phyloP scores from a whole-genome alignment of 345 rosid species.

The Geranium brycei region DNA sequence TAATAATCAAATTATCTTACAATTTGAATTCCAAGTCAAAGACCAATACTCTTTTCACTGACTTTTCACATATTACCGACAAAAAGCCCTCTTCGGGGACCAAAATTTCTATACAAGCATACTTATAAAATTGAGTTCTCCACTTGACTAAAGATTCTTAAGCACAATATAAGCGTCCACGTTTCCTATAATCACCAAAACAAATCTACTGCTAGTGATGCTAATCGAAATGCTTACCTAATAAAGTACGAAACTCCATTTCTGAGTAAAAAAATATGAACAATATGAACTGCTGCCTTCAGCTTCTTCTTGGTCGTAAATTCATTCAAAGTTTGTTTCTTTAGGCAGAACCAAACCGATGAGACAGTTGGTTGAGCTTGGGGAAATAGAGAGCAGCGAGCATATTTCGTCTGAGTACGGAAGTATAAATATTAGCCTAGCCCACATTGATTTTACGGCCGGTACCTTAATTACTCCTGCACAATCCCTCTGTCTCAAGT shows the following conservation, averaged over 20 bases:
- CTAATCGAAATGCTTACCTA: not conserved
- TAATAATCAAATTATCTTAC: too few species aligned
- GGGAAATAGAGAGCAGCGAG: constrained; percentile 57
- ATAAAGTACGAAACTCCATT: too few species aligned
- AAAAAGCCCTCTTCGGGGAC: not conserved
- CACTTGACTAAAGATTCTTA: too few species aligned
- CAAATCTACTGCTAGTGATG: not conserved
- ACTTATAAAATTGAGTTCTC: too few species aligned
- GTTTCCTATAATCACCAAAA: not conserved
- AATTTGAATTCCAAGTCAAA: too few species aligned
- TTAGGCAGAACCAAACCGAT: constrained; percentile 79
- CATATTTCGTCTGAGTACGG: constrained; percentile 66
- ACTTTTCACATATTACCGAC: not conserved
- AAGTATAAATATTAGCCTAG: constrained; percentile 87
- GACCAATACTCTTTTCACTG: not conserved
- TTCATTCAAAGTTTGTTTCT: constrained; percentile 69
- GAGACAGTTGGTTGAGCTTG: constrained; percentile 41
- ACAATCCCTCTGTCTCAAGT: constrained; percentile 90
- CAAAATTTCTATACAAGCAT: not conserved
- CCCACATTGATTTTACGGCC: constrained; percentile 59
- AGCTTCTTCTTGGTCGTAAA: constrained; percentile 13
- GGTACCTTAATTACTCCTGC: constrained; percentile 97
- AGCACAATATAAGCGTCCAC: not conserved
- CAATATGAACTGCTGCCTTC: not conserved
- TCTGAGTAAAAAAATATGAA: not conserved